Base-by-base conservation (phyloP, 805 yeast genomes). In the Vanderwaltozyma verrucispora region DNA sequence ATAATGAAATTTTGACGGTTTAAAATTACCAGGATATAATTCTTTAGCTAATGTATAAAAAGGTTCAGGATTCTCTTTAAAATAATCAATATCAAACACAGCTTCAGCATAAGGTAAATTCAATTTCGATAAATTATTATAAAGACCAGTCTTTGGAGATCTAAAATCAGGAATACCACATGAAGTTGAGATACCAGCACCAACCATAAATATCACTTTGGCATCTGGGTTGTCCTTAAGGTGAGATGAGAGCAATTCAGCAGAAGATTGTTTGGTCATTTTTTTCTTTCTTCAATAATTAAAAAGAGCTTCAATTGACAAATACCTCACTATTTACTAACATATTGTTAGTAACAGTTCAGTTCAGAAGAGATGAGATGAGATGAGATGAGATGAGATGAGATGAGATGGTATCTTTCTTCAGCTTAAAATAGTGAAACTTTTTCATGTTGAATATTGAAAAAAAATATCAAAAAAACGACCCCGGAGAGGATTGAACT, bases 101-200 rank as follows among this genome's bases (percentile, higher is more conserved):
- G 96, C 96, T 54, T 89, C 98, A 1, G 96, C 92, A 55, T 75
- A 87, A 5, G 97, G 97, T 34, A 89, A 64, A 26, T 83, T 69
- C 28, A 88, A 66, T 45, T 75, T 69, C 16, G 80, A 68, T 36
- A 89, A 64, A 54, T 89, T 89, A 45, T 87, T 74, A 51, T 89
- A 89, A 6, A 89, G 69, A 0, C 94, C 94, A 1, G 97, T 89
- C 30, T 75, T 72, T 1, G 96, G 96, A 15, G 94, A 77, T 47
- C 97, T 68, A 57, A 89, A 89, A 57, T 89, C 98, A 0, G 97
- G 98, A 32, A 88, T 89, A 0, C 97, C 98, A 33, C 94, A 87
- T 3, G 83, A 68, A 0, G 97, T 89, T 2, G 96, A 85, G 28
- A 87, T 77, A 1, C 98, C 98, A 0, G 98, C 98, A 1, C 98